A percentile compares a stretch with the other conserved stretches of the same genome.
Conservation (phyloP, 768 basidiomycete genomes). For the Serpula lacrymans region DNA sequence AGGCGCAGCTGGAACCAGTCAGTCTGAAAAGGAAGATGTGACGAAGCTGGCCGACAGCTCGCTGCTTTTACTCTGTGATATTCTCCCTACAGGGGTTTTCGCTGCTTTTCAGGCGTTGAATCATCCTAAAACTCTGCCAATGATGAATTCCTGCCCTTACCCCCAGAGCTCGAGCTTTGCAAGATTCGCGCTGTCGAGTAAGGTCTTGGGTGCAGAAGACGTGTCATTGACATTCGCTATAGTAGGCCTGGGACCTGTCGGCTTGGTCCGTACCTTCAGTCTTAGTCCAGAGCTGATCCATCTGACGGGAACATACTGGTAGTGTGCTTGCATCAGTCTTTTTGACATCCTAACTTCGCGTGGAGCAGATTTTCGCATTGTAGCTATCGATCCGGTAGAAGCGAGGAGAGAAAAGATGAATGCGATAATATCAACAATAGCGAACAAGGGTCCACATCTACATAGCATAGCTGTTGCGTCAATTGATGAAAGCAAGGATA, state of each 20-base stretch:
- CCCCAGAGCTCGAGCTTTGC: slow-evolving; percentile 33
- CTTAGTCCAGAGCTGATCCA: too few species aligned
- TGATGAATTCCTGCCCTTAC: slow-evolving; percentile 58
- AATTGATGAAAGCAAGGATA: slow-evolving; percentile 48
- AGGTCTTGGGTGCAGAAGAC: slow-evolving; percentile 29
- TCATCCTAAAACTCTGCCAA: slow-evolving; percentile 66
- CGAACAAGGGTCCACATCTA: slow-evolving; percentile 35
- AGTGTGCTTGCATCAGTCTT: slow-evolving; percentile 63
- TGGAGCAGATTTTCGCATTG: slow-evolving; percentile 47
- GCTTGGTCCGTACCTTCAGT: slow-evolving; percentile 41
- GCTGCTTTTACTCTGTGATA: slow-evolving; percentile 70
- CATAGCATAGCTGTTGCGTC: slow-evolving; percentile 48
- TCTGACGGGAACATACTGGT: too few species aligned
- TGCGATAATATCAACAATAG: slow-evolving; percentile 52
- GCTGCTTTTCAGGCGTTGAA: slow-evolving; percentile 69
- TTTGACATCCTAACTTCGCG: slow-evolving; percentile 55
- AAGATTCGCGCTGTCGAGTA: slow-evolving; percentile 33
- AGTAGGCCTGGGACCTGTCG: slow-evolving; percentile 77
- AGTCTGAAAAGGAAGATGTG: slow-evolving; percentile 33
- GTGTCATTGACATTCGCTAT: slow-evolving; percentile 57
- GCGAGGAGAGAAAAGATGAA: slow-evolving; percentile 57
- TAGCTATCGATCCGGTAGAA: slow-evolving; percentile 63
- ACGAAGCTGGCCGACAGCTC: slow-evolving; percentile 56
- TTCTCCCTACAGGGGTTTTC: slow-evolving; percentile 77
- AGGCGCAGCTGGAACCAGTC: slow-evolving; percentile 40